Evolutionary conservation across 768 basidiomycete species (phyloP).

Genomic region (Trametes maxima): DNA sequence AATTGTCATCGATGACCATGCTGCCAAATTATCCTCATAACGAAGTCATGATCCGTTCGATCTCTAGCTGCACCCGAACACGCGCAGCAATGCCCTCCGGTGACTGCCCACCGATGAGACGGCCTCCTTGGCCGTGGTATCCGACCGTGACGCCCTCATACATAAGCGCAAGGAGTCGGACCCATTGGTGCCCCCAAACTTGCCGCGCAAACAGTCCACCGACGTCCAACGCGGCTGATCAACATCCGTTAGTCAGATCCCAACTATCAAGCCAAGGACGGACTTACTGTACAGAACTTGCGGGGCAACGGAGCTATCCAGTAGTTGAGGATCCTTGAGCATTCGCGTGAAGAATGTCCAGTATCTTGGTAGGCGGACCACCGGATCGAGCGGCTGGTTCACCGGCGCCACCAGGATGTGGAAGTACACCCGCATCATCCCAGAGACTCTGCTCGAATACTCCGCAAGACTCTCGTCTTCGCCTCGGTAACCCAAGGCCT

Average conservation of each 20-base stretch:
- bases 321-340: slow-evolving; percentile 49
- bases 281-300: slow-evolving; percentile 67
- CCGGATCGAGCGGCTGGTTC: slow-evolving; percentile 45
- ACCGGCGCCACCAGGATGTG: slow-evolving; percentile 53
- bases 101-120: slow-evolving; percentile 60
- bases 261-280: neutral
- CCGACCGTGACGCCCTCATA: slow-evolving; percentile 66
- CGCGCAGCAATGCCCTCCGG: slow-evolving; percentile 67
- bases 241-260: slow-evolving; percentile 7
- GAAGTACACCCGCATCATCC: slow-evolving; percentile 88
- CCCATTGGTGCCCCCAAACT: slow-evolving; percentile 80
- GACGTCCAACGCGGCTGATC: slow-evolving; percentile 69
- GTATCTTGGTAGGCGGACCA: slow-evolving; percentile 63
- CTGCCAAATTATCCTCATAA: slow-evolving; percentile 1
- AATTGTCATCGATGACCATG: neutral
- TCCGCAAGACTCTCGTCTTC: slow-evolving; percentile 59
- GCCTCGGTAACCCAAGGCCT: slow-evolving; percentile 60
- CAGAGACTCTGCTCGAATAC: slow-evolving; percentile 67
- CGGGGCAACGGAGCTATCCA: slow-evolving; percentile 62
- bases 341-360: slow-evolving; percentile 79
- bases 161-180: slow-evolving; percentile 67
- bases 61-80: slow-evolving; percentile 61
- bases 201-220: slow-evolving; percentile 60
- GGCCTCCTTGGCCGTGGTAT: slow-evolving; percentile 40
- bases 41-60: slow-evolving; percentile 59